A percentile compares a stretch with the other conserved stretches of the same genome.
These are phyloP conservation scores for Tilletia caries DNA, from an alignment of 1,284 basidiomycete species.

Conservation along the genomic window DNA sequence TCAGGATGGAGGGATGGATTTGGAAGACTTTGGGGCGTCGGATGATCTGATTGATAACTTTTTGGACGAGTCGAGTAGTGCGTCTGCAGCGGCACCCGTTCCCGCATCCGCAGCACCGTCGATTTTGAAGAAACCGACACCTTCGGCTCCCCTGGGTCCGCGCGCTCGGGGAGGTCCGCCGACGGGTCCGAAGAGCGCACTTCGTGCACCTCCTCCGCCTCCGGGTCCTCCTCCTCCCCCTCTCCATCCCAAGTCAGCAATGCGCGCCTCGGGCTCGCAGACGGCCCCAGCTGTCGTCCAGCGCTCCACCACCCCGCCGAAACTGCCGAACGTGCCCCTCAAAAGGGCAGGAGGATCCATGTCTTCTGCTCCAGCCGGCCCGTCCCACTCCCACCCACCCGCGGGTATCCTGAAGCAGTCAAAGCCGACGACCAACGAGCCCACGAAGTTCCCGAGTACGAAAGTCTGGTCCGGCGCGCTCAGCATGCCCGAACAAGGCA, in stretches of 20 bases:
- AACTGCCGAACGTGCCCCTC: neutral
- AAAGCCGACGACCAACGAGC: neutral
- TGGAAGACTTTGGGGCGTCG: conserved; percentile 6
- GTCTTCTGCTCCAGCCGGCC: too few species aligned
- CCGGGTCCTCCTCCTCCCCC: too few species aligned
- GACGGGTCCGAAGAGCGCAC: too few species aligned
- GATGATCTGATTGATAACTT: conserved; percentile 19
- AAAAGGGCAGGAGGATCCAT: too few species aligned
- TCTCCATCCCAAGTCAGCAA: too few species aligned
- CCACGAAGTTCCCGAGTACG: neutral
- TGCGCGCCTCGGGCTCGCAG: too few species aligned
- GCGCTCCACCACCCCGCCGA: neutral
- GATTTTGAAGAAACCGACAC: neutral
- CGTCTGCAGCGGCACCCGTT: neutral
- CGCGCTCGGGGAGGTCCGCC: too few species aligned
- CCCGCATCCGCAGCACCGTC: neutral
- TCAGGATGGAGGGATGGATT: conserved; percentile 6
- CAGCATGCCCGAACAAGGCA: conserved; percentile 45
- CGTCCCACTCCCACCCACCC: too few species aligned
- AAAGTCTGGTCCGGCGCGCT: conserved; percentile 50
- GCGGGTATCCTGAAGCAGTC: conserved; percentile 1
- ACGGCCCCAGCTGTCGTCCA: neutral
- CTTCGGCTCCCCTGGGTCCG: conserved; percentile 5
- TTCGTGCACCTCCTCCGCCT: too few species aligned
- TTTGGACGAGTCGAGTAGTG: neutral